These are phyloP conservation scores for Debaryomyces psychrophilus DNA, from an alignment of 1,139 yeast genomes.

Conservation along the genomic window DNA sequence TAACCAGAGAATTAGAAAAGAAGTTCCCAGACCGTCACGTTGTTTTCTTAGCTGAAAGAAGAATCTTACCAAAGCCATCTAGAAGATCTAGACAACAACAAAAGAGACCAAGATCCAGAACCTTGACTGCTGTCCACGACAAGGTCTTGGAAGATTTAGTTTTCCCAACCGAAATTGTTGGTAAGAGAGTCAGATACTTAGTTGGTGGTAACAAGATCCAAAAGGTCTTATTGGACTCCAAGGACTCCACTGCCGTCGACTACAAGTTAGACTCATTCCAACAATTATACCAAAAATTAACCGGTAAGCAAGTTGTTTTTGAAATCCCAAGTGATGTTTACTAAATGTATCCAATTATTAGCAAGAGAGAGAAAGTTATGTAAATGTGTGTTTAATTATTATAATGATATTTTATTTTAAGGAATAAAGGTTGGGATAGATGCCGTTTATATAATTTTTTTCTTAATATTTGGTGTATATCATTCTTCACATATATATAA, in stretches of 20 bases:
- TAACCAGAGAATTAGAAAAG: slow-evolving; percentile 99
- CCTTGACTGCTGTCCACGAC: slow-evolving; percentile 98
- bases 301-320: slow-evolving; percentile 99
- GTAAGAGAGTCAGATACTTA: slow-evolving; percentile 99
- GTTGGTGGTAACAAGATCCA: slow-evolving; percentile 99
- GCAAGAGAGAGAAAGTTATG: slow-evolving; percentile 4
- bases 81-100: slow-evolving; percentile 91
- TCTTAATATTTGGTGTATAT: slow-evolving; percentile 15
- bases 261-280: slow-evolving; percentile 99
- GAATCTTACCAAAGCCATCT: slow-evolving; percentile 97
- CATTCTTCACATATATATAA: slow-evolving; percentile 14
- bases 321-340: slow-evolving; percentile 81
- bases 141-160: slow-evolving; percentile 98
- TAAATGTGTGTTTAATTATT: slow-evolving; percentile 12
- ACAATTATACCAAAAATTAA: slow-evolving; percentile 96
- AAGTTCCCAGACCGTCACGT: slow-evolving; percentile 99
- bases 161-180: slow-evolving; percentile 98
- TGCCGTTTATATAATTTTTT: slow-evolving; percentile 14
- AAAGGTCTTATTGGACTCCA: slow-evolving; percentile 97
- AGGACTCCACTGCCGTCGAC: slow-evolving; percentile 96
- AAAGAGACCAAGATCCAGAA: slow-evolving; percentile 99
- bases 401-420: slow-evolving; percentile 9
- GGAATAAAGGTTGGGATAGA: slow-evolving; percentile 10
- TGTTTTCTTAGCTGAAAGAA: slow-evolving; percentile 99
- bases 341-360: slow-evolving; percentile 26